Base-by-base conservation (phyloP, 371 early-diverging fungal species). In the Saksenaea vasiformis region DNA sequence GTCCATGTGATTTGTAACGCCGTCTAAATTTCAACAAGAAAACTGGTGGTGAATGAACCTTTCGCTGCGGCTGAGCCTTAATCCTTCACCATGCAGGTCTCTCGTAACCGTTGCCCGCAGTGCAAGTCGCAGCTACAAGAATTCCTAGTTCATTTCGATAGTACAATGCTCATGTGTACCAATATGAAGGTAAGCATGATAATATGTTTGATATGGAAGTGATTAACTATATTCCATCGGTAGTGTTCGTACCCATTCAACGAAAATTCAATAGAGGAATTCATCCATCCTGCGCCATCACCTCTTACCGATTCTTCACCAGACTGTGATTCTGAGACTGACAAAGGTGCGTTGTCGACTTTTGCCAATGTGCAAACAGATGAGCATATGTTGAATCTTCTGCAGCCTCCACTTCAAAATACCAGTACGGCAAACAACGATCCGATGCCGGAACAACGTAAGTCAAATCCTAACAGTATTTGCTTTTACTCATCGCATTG, bases 341-440 rank as follows among this genome's bases (percentile, higher is more conserved):
- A 26, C 51, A n/a, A 47, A 47, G 51, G 51, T 47, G 51, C 24
- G 51, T 47, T 47, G 22, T 47, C 22, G 51, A 47, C 51, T 47
- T 17, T 22, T 47, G 51, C 22, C 51, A 22, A 47, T 22, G 24
- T 22, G 24, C 19, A 47, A 47, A 19, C 51, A 47, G 17, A 47
- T 47, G 51, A 47, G 10, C 51, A 22, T 47, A 47, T 47, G 51
- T 47, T 47, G 22, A 47, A 47, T 22, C 17, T 22, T 47, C 51
- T 47, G 17, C 51, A 47, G 51, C 24, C 27, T 22, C 51, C 17
- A 22, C 51, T 10, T 8, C n/a, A 47, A 1, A 22, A 47, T 47
- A 22, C 9, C 51, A 47, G 17, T 5, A 10, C 51, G 3, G 1
- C 24, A 10, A 47, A 22, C 51, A 22, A 19, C 19, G 51, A 47